Evolutionary conservation across 106 monocot species (phyloP), one percentile per base, ranked within the genome.

Genomic region (Iris macrosiphon): DNA sequence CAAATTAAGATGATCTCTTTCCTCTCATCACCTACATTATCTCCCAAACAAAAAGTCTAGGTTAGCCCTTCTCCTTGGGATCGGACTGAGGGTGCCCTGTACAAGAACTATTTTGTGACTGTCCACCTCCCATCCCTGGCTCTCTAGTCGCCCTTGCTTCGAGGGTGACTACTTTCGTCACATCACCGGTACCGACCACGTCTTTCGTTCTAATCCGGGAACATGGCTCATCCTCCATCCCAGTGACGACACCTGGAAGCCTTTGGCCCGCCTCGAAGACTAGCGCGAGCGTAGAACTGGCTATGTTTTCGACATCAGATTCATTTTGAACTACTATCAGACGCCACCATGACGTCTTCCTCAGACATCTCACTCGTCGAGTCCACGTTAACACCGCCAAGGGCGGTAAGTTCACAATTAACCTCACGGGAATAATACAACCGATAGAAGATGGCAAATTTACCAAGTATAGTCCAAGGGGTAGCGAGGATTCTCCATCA

Each of bases 91-190:
- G n/a, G n/a, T n/a, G n/a, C n/a, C n/a, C n/a, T n/a, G n/a, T n/a
- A n/a, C 11, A 89, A 89, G 31, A 89, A 85, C 4, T 89, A 89
- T 89, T 75, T 75, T 5, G 60, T 89, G 6, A 95, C 89, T 0
- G 80, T 95, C 20, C 95, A 95, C 65, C 89, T 85, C 60, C n/a
- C n/a, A 82, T 95, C 40, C 79, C 85, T 21, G 96, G 90, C 25
- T 89, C 89, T 0, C 90, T 85, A 0, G 89, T 85, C 17, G 95
- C 95, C 18, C 59, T 85, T 20, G 95, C 95, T 1, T 95, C 89
- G 3, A 95, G 89, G 85, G 77, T 79, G 3, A 95, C 85, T 0
- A 85, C 95, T 5, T 95, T 95, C 75, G 89, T 95, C 2, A 73
- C n/a, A n/a, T n/a, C 3, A 73, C 79, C 0, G 85, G 89, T 13